Evolutionary conservation across 2,329 filamentous ascomycete species (phyloP).

Genomic region (Graphiopsis chlorocephala): DNA sequence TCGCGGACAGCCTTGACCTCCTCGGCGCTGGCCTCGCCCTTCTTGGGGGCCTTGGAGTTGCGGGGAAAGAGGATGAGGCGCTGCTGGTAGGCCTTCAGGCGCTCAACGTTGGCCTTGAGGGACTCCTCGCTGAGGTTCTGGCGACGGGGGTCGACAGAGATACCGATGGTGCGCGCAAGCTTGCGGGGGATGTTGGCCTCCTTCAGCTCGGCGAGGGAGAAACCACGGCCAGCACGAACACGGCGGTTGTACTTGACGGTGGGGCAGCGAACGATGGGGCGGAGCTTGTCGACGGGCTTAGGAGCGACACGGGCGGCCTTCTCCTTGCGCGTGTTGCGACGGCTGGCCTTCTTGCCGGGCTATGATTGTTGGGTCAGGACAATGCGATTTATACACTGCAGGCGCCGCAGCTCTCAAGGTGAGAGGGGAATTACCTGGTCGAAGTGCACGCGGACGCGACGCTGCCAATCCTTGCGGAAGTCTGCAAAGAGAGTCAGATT

Average conservation of each 20-base stretch:
- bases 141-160: slow-evolving; percentile 93
- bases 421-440: slow-evolving; percentile 82
- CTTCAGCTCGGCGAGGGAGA: slow-evolving; percentile 97
- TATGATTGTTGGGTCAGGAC: slow-evolving; percentile 48
- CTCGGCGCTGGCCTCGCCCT: slow-evolving; percentile 81
- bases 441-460: slow-evolving; percentile 98
- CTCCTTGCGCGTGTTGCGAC: slow-evolving; percentile 83
- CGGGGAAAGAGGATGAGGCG: slow-evolving; percentile 97
- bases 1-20: slow-evolving; percentile 69
- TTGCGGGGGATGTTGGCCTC: slow-evolving; percentile 94
- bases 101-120: slow-evolving; percentile 89
- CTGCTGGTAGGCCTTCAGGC: slow-evolving; percentile 95
- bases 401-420: slow-evolving; percentile 53
- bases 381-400: slow-evolving; percentile 37
- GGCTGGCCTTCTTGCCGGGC: slow-evolving; percentile 93
- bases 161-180: slow-evolving; percentile 93
- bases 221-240: slow-evolving; percentile 92
- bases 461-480: slow-evolving; percentile 99
- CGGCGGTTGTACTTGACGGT: slow-evolving; percentile 98
- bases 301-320: slow-evolving; percentile 96
- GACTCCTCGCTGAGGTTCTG: slow-evolving; percentile 97
- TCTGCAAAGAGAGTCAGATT: slow-evolving; percentile 54
- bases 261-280: slow-evolving; percentile 95
- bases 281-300: slow-evolving; percentile 94
- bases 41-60: slow-evolving; percentile 90